Evolutionary conservation across 768 basidiomycete genomes (phyloP), one percentile per base, ranked within the genome.

Genomic region (Rhodotorula kratochvilovae): DNA sequence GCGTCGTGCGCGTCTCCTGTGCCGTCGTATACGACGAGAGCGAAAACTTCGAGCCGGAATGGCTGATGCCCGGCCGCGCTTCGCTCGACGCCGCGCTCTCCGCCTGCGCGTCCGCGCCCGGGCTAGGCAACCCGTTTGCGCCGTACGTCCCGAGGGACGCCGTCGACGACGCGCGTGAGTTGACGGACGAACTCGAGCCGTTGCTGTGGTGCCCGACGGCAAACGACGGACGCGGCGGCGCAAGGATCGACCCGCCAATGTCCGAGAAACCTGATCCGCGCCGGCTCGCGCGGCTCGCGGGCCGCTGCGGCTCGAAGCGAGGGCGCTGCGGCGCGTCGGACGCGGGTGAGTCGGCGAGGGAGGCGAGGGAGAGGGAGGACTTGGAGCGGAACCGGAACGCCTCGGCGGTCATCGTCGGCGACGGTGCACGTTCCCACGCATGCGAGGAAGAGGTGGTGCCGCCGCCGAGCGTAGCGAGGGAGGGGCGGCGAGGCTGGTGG

Each of bases 361-460:
- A 74, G 27, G 45, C 58, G 66, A 74, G 73, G 31, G 73, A 74
- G 36, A 67, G 29, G 46, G 73, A 56, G 27, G 73, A 74, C 25
- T 61, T 62, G 7, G 73, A 74, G 6, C 65, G 68, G 51, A 65
- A 53, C 15, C 69, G 68, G 66, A 74, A 74, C 5, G 68, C 68
- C 16, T 70, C 66, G 58, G 63, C 63, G 12, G 66, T 61, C 54
- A 70, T 67, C 33, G 66, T 74, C n/a, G 66, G 68, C 17, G 68
- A 67, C 19, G 65, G 58, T 3, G 65, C 64, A n/a, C 58, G 66
- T 8, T 74, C 61, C 60, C 48, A 62, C 3, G 60, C 43, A 8
- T 19, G 56, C 13, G n/a, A 21, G 59, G 50, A 11, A 43, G 45
- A 23, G 23, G 36, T 3, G 23, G 5, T 6, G 27, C 25, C 48